Evolutionary conservation across 2,329 filamentous ascomycete genomes (phyloP).

Genomic region (Cytospora piceae): DNA sequence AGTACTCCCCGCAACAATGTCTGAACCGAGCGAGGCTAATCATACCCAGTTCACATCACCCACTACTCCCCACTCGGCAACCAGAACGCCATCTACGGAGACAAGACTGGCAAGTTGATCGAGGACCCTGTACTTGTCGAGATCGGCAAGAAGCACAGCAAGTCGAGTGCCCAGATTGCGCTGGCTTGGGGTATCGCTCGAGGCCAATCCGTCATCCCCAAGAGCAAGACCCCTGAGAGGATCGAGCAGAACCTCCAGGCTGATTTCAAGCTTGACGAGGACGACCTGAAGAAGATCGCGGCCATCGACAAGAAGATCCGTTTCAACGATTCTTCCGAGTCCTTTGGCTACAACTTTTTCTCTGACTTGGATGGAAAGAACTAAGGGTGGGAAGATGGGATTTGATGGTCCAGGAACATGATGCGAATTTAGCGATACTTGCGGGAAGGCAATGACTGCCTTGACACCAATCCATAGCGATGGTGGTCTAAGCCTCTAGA

Average conservation of each 20-base stretch:
- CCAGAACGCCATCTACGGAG: conserved; percentile 1
- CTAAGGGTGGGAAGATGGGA: not conserved
- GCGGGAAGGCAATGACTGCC: not conserved
- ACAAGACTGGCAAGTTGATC: conserved; percentile 26
- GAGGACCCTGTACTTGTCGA: conserved; percentile 5
- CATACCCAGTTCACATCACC: conserved; percentile 22
- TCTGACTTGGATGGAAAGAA: conserved; percentile 7
- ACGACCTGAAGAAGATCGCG: conserved; percentile 14
- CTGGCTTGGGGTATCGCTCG: conserved; percentile 12
- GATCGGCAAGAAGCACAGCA: conserved; percentile 5
- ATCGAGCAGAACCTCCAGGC: conserved; percentile 12
- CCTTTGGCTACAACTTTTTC: conserved; percentile 5
- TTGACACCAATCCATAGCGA: not conserved
- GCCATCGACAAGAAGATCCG: conserved; percentile 7
- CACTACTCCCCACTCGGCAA: conserved; percentile 24
- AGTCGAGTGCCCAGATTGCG: not conserved
- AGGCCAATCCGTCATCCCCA: conserved; percentile 17
- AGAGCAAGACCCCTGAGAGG: conserved; percentile 17
- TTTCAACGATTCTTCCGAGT: not conserved
- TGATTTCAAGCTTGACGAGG: conserved; percentile 9
- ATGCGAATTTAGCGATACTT: not conserved
- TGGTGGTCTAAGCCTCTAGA: not conserved
- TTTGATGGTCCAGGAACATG: not conserved
- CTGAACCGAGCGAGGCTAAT: not conserved
- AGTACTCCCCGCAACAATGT: conserved; percentile 48